Evolutionary conservation across 345 rosid genomes (phyloP).

Genomic region (Citrus glauca): DNA sequence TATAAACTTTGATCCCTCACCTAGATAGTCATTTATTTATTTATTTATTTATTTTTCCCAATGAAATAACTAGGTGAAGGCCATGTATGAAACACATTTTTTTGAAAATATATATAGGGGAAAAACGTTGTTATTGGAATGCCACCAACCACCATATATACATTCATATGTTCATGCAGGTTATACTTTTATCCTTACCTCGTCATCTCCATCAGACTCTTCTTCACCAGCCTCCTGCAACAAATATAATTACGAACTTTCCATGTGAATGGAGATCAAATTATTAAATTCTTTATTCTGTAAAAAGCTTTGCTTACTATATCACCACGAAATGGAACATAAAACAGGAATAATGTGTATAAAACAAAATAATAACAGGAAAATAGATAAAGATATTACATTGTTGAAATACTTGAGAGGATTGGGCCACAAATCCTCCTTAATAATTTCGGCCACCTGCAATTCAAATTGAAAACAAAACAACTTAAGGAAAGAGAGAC

Average conservation of each 20-base stretch:
- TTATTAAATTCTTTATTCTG: background rate
- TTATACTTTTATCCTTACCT: conserved; percentile 13
- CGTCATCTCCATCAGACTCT: conserved; percentile 8
- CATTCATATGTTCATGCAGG: background rate
- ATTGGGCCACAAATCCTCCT: conserved; percentile 45
- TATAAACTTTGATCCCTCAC: background rate
- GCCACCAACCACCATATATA: background rate
- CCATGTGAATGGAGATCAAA: background rate
- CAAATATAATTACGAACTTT: background rate
- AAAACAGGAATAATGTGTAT: background rate
- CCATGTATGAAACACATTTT: background rate
- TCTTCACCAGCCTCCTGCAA: conserved; percentile 16
- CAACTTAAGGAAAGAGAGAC: background rate
- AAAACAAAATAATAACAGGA: background rate
- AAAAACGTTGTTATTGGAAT: background rate
- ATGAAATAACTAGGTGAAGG: background rate
- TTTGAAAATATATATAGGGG: background rate
- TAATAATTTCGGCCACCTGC: conserved; percentile 41
- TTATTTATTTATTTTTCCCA: background rate
- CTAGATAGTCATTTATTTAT: background rate
- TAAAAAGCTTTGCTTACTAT: conserved; percentile 13
- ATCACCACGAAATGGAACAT: background rate
- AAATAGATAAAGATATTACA: conserved; percentile 8
- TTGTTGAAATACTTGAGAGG: conserved; percentile 36
- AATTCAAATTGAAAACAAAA: background rate